phyloP scores from a whole-genome alignment of 2,329 filamentous ascomycete species.

The Bertia moriformis region DNA sequence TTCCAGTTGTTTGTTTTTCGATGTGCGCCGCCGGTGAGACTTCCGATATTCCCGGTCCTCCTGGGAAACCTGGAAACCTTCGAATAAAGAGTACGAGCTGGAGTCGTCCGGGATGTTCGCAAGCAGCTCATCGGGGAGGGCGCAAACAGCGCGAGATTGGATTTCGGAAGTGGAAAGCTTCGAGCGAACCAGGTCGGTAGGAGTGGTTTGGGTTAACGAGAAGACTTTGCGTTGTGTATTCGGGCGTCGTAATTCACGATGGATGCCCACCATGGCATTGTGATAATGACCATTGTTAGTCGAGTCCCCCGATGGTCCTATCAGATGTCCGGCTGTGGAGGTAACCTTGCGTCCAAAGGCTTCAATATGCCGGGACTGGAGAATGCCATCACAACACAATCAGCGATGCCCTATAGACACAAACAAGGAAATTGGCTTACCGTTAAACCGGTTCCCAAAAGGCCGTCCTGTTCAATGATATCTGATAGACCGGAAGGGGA shows the following conservation, averaged over 20 bases:
- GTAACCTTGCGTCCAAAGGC: constrained; percentile 61
- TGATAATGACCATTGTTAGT: constrained; percentile 43
- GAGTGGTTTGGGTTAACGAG: constrained; percentile 53
- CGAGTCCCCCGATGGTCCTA: constrained; percentile 32
- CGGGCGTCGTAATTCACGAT: constrained; percentile 53
- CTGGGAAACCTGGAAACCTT: constrained; percentile 55
- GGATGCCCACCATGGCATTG: constrained; percentile 53
- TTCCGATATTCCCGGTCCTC: constrained; percentile 31
- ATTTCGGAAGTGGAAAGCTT: constrained; percentile 58
- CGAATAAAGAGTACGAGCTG: constrained; percentile 56
- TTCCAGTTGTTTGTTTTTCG: constrained; percentile 39
- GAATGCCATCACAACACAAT: not conserved
- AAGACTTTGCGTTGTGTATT: constrained; percentile 56
- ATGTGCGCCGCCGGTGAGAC: constrained; percentile 31
- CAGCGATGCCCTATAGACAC: constrained; percentile 2
- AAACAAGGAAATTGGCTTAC: constrained; percentile 5
- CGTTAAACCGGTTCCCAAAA: not conserved
- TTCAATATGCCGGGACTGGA: constrained; percentile 49
- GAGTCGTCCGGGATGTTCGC: constrained; percentile 51
- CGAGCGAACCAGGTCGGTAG: constrained; percentile 55
- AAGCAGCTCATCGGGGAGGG: constrained; percentile 55
- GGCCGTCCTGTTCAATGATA: not conserved
- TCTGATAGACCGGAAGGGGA: not conserved
- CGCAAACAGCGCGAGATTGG: constrained; percentile 55
- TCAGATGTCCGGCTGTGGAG: constrained; percentile 55